Evolutionary conservation across 1,284 basidiomycete species (phyloP).

Genomic region (Omphalotus olearius): DNA sequence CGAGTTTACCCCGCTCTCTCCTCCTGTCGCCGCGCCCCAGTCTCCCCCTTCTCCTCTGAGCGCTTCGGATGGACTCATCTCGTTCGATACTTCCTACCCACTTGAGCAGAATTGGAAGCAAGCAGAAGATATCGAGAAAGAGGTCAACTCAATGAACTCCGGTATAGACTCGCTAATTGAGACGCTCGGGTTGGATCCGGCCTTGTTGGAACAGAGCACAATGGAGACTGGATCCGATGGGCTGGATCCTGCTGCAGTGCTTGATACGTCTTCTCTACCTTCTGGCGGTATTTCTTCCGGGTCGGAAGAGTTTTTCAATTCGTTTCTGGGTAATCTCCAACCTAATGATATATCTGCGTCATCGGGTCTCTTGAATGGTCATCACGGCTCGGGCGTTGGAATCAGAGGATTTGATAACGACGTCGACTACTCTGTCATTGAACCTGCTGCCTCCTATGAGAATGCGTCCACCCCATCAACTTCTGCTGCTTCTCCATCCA

Average conservation of each 20-base stretch:
- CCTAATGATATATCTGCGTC: background rate
- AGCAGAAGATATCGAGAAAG: slow-evolving; percentile 63
- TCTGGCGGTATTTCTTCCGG: background rate
- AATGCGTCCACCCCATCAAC: background rate
- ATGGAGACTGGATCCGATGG: slow-evolving; percentile 17
- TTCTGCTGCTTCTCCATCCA: background rate
- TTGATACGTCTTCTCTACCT: background rate
- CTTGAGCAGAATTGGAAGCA: slow-evolving; percentile 59
- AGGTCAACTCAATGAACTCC: slow-evolving; percentile 69
- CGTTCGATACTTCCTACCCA: slow-evolving; percentile 37
- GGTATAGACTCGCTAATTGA: slow-evolving; percentile 74
- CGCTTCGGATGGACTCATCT: slow-evolving; percentile 27
- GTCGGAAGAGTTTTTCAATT: slow-evolving; percentile 9
- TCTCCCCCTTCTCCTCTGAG: slow-evolving; percentile 11
- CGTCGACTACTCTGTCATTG: no score
- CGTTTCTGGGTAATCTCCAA: slow-evolving; percentile 10
- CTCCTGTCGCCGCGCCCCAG: slow-evolving; percentile 3
- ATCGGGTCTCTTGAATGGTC: no score
- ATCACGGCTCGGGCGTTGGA: no score
- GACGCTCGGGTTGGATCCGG: slow-evolving; percentile 62
- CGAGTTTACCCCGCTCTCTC: slow-evolving; percentile 11
- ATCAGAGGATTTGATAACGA: no score
- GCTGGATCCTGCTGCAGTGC: slow-evolving; percentile 1
- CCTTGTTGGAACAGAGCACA: slow-evolving; percentile 24
- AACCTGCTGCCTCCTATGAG: no score